A percentile compares a stretch with the other conserved stretches of the same genome.
These are phyloP conservation scores for Cardamine chenopodiifolia DNA, from an alignment of 345 rosid species.

Conservation along the genomic window DNA sequence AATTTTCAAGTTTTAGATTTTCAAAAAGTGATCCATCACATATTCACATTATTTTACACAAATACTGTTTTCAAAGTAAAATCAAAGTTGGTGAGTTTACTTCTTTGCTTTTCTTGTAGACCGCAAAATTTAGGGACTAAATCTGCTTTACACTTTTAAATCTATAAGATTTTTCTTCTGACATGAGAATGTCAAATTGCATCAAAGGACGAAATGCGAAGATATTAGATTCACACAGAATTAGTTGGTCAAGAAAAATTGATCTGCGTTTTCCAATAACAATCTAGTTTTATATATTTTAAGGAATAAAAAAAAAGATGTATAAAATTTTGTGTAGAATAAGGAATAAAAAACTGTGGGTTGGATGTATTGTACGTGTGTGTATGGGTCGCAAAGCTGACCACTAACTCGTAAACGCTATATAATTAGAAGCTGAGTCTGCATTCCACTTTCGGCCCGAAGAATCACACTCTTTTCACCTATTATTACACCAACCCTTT, in stretches of 20 bases:
- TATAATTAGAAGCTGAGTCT: conserved; percentile 43
- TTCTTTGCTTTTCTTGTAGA: not conserved
- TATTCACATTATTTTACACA: not conserved
- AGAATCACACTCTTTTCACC: conserved; percentile 39
- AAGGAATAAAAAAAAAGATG: not conserved
- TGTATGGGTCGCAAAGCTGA: conserved; percentile 27
- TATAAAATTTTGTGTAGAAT: not conserved
- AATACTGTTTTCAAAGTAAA: not conserved
- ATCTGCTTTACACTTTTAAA: not conserved
- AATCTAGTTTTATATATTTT: not conserved
- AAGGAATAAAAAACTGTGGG: conserved; percentile 12
- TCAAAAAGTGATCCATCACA: not conserved
- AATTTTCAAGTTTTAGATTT: not conserved
- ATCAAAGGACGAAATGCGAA: not conserved
- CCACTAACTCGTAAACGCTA: conserved; percentile 30
- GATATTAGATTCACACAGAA: not conserved
- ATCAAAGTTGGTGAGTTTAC: not conserved
- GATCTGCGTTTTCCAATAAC: not conserved
- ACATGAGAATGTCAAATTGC: not conserved
- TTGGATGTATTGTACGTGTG: not conserved
- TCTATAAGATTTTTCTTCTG: not conserved
- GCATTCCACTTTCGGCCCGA: conserved; percentile 38
- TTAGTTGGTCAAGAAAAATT: not conserved
- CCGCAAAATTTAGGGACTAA: not conserved
- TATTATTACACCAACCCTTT: conserved; percentile 36